Evolutionary conservation across 768 basidiomycete species (phyloP), one percentile per base, ranked within the genome.

Genomic region (Boletus rubroflammeus): DNA sequence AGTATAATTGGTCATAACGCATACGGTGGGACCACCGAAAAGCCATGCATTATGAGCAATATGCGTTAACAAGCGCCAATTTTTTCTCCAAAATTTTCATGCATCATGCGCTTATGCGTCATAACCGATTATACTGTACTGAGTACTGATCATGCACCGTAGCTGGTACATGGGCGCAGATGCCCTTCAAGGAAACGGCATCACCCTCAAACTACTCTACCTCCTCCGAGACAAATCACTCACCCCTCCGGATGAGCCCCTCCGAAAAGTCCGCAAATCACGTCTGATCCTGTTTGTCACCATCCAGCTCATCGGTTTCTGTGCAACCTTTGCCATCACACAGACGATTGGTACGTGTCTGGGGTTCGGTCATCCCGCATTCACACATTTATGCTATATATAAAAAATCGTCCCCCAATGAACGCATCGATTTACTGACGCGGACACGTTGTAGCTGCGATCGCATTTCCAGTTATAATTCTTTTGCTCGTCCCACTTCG

Each of bases 81-180:
- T 1, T 5, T 28, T 17, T n/a, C 9, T 42, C 23, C 17, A 3
- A 42, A 25, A 44, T 5, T 1, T 6, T 4, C 19, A 9, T n/a
- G 17, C 10, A n/a, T 29, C n/a, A 28, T 13, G 2, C 43, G 43
- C 43, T 44, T 3, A 13, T 44, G 43, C 28, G 17, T 45, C 31
- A 45, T 15, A 17, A 45, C 17, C 29, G 31, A 21, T 29, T 45
- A 11, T 31, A 31, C 19, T 45, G 29, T 35, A 14, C 8, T 7
- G 38, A 35, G 19, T 36, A 48, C 57, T 49, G 32, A 49, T 34
- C 28, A 28, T 19, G 11, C 8, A 0, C 5, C 13, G 17, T 51
- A 88, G 87, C 69, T 94, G 92, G 92, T 94, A 85, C 67, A 96
- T 98, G 90, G 94, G 94, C 14, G 80, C 80, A 32, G 88, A 90